These are phyloP conservation scores for Apocynum venetum DNA, from an alignment of 257 asterid species.

Conservation along the genomic window DNA sequence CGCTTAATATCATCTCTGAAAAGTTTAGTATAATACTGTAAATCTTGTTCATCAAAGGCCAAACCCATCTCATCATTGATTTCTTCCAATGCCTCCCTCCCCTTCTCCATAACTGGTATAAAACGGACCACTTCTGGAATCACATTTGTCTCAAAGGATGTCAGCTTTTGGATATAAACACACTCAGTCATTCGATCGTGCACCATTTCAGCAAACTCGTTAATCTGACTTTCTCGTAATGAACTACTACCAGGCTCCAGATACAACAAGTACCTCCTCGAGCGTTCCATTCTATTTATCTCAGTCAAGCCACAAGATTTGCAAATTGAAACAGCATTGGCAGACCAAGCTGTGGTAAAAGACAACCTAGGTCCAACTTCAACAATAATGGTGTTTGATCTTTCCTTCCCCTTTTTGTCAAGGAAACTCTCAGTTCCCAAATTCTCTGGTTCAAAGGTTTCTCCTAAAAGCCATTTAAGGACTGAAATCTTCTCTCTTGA, in stretches of 20 bases:
- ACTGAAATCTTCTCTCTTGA: conserved; percentile 49
- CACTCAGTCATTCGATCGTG: conserved; percentile 97
- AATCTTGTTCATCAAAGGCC: conserved; percentile 92
- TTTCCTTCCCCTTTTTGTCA: conserved; percentile 33
- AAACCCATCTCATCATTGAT: conserved; percentile 84
- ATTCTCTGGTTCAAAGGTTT: conserved; percentile 68
- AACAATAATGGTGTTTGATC: conserved; percentile 35
- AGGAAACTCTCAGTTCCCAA: conserved; percentile 67
- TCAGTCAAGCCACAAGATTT: conserved; percentile 78
- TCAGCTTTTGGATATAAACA: conserved; percentile 58
- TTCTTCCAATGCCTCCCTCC: conserved; percentile 82
- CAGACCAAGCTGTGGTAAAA: conserved; percentile 94
- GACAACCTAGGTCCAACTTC: conserved; percentile 94
- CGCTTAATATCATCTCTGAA: conserved; percentile 80
- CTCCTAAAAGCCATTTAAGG: conserved; percentile 83
- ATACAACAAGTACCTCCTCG: conserved; percentile 69
- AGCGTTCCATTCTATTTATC: conserved; percentile 65
- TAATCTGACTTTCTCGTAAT: conserved; percentile 52
- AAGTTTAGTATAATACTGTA: conserved; percentile 79
- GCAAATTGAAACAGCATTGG: conserved; percentile 89
- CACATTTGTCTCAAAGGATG: conserved; percentile 63
- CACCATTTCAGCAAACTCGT: conserved; percentile 75
- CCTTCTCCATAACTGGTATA: conserved; percentile 92
- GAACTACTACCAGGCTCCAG: conserved; percentile 46
- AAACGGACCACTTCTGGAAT: conserved; percentile 65